Percentiles rank a stretch among this genome's conserved stretches.
phyloP scores from a whole-genome alignment of 345 rosid genomes.

The Litchi chinensis region DNA sequence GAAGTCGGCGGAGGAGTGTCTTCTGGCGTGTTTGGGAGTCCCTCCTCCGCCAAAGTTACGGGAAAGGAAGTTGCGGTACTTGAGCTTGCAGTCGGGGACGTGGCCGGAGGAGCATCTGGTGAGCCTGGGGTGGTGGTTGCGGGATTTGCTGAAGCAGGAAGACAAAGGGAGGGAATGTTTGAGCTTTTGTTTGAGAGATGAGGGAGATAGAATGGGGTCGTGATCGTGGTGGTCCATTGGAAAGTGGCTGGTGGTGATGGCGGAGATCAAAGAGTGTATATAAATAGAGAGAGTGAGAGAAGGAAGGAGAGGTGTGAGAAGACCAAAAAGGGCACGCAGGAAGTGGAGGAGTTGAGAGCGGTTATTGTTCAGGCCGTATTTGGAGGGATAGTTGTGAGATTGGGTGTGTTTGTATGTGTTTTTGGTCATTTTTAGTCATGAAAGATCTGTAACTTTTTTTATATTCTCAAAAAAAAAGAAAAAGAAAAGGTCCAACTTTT shows the following conservation, averaged over 20 bases:
- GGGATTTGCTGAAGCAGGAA: slow-evolving; percentile 23
- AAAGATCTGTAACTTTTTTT: no score
- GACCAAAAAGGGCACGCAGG: not conserved
- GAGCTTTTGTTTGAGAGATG: slow-evolving; percentile 33
- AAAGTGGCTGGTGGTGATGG: not conserved
- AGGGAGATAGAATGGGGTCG: slow-evolving; percentile 2
- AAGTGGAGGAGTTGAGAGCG: not conserved
- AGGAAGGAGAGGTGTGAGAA: not conserved
- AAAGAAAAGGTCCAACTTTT: no score
- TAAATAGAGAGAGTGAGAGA: not conserved
- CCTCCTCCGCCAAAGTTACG: slow-evolving; percentile 22
- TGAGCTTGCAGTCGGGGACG: slow-evolving; percentile 24
- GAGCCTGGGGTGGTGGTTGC: slow-evolving; percentile 14
- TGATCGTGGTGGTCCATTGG: not conserved
- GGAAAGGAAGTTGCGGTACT: slow-evolving; percentile 29
- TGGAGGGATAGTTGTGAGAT: not conserved
- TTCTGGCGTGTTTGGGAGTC: slow-evolving; percentile 21
- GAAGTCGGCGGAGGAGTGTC: slow-evolving; percentile 38
- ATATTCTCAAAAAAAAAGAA: no score
- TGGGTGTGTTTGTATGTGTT: not conserved
- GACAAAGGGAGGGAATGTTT: slow-evolving; percentile 32
- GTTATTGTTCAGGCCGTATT: not conserved
- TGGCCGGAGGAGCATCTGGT: slow-evolving; percentile 14
- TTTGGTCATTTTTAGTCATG: no score
- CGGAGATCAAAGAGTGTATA: not conserved